Evolutionary conservation across 2,329 filamentous ascomycete species (phyloP), one percentile per base, ranked within the genome.

Genomic region (Fusarium liriodendri): DNA sequence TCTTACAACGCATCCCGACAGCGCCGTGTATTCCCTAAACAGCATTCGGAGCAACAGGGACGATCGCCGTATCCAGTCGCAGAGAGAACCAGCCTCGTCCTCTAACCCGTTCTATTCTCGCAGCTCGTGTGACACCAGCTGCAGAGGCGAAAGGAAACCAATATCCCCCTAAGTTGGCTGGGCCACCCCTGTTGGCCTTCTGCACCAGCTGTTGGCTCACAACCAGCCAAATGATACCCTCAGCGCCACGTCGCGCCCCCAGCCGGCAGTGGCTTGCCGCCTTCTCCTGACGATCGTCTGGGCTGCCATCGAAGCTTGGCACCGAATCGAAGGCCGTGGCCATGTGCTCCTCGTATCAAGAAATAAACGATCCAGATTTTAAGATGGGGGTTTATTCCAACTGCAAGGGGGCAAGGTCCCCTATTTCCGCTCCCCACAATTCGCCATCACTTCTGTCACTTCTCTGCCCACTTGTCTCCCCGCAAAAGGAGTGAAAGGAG

Each of bases 201-300:
- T 54, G 62, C 55, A 42, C 50, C 63, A 38, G 33, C 33, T 66
- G 61, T 62, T 72, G 66, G 59, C 62, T 68, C 57, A 16, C 10
- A 62, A 37, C 67, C 57, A 69, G 27, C 67, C 60, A 73, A 66
- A 64, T 37, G 32, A 65, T 27, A n/a, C 32, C 25, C 27, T 33
- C 42, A 57, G 57, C 54, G 70, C 69, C 65, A 73, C 63, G 65
- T 65, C 62, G 47, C 62, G 68, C 27, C 64, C 71, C 57, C 55
- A 61, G 69, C 47, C 66, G 67, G 65, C 71, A 73, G 75, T 75
- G 69, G 73, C 68, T 69, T 72, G 62, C 65, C 69, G 65, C 72
- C 66, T 71, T 76, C 75, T 75, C 76, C 75, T 77, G 75, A 76
- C 66, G 73, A 77, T 76, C 75, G 63, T 66, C 62, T 37, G 59